Percentiles rank a stretch among this genome's conserved stretches.
phyloP scores from a whole-genome alignment of 2,329 filamentous ascomycete species.

The Diaporthe ilicicola region DNA sequence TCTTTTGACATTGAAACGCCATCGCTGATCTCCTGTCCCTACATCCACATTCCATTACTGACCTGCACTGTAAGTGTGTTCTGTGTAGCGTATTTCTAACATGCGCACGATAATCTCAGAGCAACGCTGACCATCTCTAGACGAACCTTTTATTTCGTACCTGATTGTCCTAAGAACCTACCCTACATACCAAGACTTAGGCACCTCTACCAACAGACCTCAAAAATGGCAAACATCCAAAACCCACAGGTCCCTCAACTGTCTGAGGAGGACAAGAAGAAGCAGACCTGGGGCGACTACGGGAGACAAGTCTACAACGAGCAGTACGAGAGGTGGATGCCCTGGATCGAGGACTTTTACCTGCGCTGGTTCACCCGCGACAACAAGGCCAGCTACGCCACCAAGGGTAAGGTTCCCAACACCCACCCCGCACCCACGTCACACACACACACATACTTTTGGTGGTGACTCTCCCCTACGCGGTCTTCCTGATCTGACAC shows the following conservation, averaged over 20 bases:
- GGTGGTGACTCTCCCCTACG: no score
- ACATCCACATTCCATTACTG: neutral
- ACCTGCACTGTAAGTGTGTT: neutral
- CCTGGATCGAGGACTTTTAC: slow-evolving; percentile 79
- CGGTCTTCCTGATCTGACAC: neutral
- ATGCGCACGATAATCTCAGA: neutral
- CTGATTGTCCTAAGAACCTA: neutral
- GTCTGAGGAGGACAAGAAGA: slow-evolving; percentile 28
- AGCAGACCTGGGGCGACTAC: slow-evolving; percentile 30
- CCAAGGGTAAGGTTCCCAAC: slow-evolving; percentile 74
- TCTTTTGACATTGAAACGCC: neutral
- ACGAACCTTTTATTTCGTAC: no score
- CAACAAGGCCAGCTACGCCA: slow-evolving; percentile 77
- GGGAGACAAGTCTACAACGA: slow-evolving; percentile 70
- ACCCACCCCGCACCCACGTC: no score
- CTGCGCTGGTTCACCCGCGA: slow-evolving; percentile 78
- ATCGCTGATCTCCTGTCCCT: neutral
- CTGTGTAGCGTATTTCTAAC: neutral
- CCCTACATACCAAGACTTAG: no score
- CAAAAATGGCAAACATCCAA: slow-evolving; percentile 19
- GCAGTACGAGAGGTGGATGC: slow-evolving; percentile 79
- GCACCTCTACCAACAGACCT: neutral
- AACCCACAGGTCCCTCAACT: slow-evolving; percentile 7
- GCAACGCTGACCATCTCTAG: neutral
- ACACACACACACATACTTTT: no score